Evolutionary conservation across 2,329 filamentous ascomycete species (phyloP).

Genomic region (Fusarium begoniae): DNA sequence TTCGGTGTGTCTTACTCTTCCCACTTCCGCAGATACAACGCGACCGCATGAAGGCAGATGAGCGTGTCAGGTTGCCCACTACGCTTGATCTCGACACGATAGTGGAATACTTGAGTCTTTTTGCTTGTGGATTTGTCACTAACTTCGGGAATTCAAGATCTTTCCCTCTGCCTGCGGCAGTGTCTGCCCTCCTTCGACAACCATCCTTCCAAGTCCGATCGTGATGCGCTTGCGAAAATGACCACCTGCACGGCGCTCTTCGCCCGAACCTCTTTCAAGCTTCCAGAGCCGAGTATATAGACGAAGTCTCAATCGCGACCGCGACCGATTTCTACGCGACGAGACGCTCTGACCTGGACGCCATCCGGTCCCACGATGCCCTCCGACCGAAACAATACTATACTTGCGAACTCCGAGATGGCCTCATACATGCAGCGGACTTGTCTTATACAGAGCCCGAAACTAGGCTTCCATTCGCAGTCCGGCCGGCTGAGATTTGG

Average conservation of each 20-base stretch:
- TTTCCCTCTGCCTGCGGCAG: no score
- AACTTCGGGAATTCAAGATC: fast-evolving
- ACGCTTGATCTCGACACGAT: neutral
- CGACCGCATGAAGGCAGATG: neutral
- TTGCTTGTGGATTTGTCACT: neutral
- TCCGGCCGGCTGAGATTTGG: no score
- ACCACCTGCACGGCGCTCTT: neutral
- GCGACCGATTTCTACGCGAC: neutral
- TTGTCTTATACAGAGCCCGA: neutral
- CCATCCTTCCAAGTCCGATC: neutral
- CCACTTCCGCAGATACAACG: neutral
- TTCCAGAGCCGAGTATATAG: neutral
- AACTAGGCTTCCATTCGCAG: neutral
- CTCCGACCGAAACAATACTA: neutral
- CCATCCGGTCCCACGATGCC: neutral
- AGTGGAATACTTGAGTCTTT: fast-evolving
- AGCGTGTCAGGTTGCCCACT: neutral
- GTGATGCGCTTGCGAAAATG: neutral
- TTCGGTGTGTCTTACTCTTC: neutral
- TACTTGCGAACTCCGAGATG: neutral
- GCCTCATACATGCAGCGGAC: neutral
- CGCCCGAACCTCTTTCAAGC: neutral
- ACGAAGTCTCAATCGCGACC: neutral
- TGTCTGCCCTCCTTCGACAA: no score
- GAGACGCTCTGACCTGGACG: no score